phyloP scores from a whole-genome alignment of 2,329 filamentous ascomycete genomes.

The Parafenestella ontariensis region DNA sequence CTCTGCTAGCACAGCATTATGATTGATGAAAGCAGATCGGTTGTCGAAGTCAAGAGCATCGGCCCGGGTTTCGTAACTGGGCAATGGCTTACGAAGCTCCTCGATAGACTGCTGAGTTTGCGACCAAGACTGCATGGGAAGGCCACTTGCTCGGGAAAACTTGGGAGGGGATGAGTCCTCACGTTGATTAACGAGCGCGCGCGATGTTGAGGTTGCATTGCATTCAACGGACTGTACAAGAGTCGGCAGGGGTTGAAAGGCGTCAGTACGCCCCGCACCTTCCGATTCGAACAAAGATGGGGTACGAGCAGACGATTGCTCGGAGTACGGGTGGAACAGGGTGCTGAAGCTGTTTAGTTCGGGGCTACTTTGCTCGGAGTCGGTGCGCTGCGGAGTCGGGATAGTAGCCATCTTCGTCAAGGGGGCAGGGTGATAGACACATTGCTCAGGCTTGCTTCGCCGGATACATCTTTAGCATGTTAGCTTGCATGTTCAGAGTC shows the following conservation, averaged over 20 bases:
- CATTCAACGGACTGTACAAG: neutral
- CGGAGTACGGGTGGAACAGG: neutral
- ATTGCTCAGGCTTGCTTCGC: slow-evolving; percentile 36
- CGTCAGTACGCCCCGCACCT: neutral
- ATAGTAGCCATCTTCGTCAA: slow-evolving; percentile 32
- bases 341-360: slow-evolving; percentile 4
- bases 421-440: slow-evolving; percentile 47
- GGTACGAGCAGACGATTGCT: neutral
- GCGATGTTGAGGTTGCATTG: neutral
- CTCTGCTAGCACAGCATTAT: slow-evolving; percentile 38
- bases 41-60: slow-evolving; percentile 18
- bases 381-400: slow-evolving; percentile 19
- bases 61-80: slow-evolving; percentile 9
- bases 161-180: neutral
- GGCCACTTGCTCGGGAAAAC: slow-evolving; percentile 15
- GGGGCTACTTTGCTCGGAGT: slow-evolving; percentile 15
- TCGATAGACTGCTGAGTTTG: slow-evolving; percentile 16
- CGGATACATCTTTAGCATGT: slow-evolving; percentile 29
- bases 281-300: neutral
- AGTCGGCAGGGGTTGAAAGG: neutral
- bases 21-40: slow-evolving; percentile 28
- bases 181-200: neutral
- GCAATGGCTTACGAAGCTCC: slow-evolving; percentile 23
- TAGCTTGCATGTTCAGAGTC: neutral
- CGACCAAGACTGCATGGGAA: slow-evolving; percentile 22